phyloP scores from a whole-genome alignment of 2,329 filamentous ascomycete species.

The Pyricularia sp. region DNA sequence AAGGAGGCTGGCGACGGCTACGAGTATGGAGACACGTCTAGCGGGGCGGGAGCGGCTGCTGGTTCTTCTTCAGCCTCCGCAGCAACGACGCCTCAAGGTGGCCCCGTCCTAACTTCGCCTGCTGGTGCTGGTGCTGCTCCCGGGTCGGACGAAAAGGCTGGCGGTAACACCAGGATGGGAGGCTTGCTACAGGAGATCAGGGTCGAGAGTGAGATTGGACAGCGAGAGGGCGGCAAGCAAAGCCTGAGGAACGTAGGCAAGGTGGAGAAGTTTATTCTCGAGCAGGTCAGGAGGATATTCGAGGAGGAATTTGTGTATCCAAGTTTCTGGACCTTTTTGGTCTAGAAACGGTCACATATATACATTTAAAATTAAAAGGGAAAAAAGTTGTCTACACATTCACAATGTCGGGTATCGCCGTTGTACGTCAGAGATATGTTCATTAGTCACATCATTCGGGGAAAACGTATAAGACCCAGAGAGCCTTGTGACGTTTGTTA shows the following conservation, averaged over 20 bases:
- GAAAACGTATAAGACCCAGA: neutral
- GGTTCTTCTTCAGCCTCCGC: slow-evolving; percentile 8
- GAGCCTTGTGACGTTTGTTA: neutral
- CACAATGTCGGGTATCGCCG: neutral
- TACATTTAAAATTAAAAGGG: neutral
- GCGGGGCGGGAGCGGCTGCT: slow-evolving; percentile 23
- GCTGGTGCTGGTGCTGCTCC: slow-evolving; percentile 1
- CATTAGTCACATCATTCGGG: neutral
- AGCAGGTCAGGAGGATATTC: slow-evolving; percentile 93
- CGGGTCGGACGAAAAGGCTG: neutral
- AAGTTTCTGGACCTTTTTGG: slow-evolving; percentile 95
- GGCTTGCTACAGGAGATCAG: slow-evolving; percentile 84
- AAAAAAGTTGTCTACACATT: neutral
- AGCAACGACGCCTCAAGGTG: slow-evolving; percentile 12
- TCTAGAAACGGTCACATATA: slow-evolving; percentile 34
- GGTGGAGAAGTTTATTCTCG: slow-evolving; percentile 93
- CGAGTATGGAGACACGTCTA: slow-evolving; percentile 15
- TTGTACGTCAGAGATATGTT: neutral
- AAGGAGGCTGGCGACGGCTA: slow-evolving; percentile 25
- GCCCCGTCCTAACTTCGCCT: neutral
- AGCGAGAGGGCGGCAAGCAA: slow-evolving; percentile 84
- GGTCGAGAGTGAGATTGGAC: slow-evolving; percentile 95
- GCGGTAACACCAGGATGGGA: slow-evolving; percentile 38
- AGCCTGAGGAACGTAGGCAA: slow-evolving; percentile 97
- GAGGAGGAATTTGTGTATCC: slow-evolving; percentile 98